A percentile compares a stretch with the other conserved stretches of the same genome.
Conservation (phyloP, 2,329 filamentous ascomycete species). For the Thielaviopsis cerberus region DNA sequence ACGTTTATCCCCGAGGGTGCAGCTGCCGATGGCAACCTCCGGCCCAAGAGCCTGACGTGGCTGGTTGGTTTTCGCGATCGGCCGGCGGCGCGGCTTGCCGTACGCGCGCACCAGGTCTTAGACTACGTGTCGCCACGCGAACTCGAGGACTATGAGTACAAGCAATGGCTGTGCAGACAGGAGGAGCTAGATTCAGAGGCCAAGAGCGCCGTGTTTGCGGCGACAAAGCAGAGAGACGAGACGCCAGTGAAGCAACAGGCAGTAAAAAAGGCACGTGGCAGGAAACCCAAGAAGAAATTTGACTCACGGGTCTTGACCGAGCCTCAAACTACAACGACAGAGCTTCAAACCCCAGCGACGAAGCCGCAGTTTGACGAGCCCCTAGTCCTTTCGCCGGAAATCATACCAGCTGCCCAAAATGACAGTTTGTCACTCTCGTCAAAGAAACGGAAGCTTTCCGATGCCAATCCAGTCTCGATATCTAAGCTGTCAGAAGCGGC, state of each 20-base stretch:
- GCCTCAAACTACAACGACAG: too few relatives aligned
- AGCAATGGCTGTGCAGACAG: constrained; percentile 25
- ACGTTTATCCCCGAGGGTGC: constrained; percentile 25
- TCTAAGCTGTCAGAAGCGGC: neutral
- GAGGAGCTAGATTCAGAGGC: constrained; percentile 19
- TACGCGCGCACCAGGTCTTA: constrained; percentile 29
- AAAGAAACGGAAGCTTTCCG: neutral
- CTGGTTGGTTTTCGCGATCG: constrained; percentile 36
- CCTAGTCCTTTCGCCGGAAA: neutral
- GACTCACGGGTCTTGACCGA: neutral
- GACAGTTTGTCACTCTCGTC: neutral
- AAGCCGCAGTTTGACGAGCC: neutral
- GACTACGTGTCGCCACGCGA: constrained; percentile 40
- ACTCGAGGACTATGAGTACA: constrained; percentile 38
- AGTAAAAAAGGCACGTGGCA: neutral
- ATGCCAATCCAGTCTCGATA: neutral
- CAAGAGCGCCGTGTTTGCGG: too few relatives aligned
- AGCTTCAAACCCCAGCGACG: neutral
- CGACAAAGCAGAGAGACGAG: too few relatives aligned
- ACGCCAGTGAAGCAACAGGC: neutral
- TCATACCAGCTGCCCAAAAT: neutral
- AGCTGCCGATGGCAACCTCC: constrained; percentile 19
- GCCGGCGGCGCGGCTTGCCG: constrained; percentile 27
- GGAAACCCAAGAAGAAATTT: neutral
- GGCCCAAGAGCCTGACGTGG: constrained; percentile 31